These are phyloP conservation scores for Cutaneotrichosporon cutaneum DNA, from an alignment of 1,284 basidiomycete genomes.

Conservation along the genomic window DNA sequence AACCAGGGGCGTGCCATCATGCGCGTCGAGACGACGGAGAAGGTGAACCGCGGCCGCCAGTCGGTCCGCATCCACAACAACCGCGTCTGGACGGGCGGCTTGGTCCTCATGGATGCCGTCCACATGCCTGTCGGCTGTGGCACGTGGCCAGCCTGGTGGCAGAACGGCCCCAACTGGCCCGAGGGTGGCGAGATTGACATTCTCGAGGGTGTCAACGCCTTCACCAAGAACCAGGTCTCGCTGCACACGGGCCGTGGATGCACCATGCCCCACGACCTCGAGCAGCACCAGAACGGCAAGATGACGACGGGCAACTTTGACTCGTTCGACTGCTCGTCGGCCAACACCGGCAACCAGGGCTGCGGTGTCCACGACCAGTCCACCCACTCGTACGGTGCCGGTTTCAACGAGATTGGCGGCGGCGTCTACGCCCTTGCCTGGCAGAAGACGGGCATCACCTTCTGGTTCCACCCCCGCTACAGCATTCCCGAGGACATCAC, in stretches of 20 bases:
- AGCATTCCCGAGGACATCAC: constrained; percentile 72
- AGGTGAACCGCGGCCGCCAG: constrained; percentile 63
- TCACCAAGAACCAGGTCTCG: constrained; percentile 53
- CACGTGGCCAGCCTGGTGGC: constrained; percentile 61
- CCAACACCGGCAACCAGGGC: constrained; percentile 53
- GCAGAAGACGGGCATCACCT: constrained; percentile 68
- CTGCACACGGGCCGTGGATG: constrained; percentile 53
- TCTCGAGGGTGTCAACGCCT: constrained; percentile 55
- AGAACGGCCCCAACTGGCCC: constrained; percentile 57
- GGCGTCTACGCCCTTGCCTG: constrained; percentile 63
- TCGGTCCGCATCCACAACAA: constrained; percentile 72
- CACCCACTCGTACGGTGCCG: constrained; percentile 46
- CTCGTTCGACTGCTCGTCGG: constrained; percentile 48
- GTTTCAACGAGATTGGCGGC: constrained; percentile 52
- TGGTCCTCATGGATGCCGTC: constrained; percentile 76
- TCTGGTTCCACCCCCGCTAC: constrained; percentile 74
- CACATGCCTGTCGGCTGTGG: constrained; percentile 90
- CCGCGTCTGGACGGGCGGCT: constrained; percentile 60
- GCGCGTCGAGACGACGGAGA: constrained; percentile 76
- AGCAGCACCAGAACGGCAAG: constrained; percentile 58
- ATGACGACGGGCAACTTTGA: constrained; percentile 55
- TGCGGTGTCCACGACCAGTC: constrained; percentile 49
- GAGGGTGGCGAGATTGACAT: constrained; percentile 60
- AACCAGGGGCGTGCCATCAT: constrained; percentile 72
- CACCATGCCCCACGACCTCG: constrained; percentile 58